Conservation (phyloP, 768 basidiomycete species). For the Boletus barrowsii region DNA sequence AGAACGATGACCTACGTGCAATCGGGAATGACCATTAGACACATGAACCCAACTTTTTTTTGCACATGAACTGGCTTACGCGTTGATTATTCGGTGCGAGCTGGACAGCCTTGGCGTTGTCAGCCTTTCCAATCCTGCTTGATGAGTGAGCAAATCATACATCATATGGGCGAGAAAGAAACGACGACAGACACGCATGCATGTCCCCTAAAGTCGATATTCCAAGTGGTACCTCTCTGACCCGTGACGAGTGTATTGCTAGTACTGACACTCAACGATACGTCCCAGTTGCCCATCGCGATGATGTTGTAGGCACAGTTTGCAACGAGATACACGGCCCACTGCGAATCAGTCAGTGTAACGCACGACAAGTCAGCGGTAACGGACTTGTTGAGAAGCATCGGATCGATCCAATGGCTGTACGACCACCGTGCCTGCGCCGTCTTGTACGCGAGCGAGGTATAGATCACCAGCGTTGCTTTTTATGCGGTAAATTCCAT, state of each 20-base stretch:
- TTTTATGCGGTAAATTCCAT: background rate
- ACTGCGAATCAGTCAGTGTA: background rate
- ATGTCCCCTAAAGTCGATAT: constrained; percentile 1
- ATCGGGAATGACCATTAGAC: background rate
- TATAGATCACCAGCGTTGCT: background rate
- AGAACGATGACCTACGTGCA: background rate
- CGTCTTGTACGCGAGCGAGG: background rate
- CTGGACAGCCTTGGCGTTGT: constrained; percentile 1
- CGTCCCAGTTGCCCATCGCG: background rate
- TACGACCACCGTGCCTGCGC: background rate
- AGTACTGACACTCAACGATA: background rate
- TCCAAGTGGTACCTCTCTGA: background rate
- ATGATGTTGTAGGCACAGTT: background rate
- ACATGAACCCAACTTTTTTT: too few species aligned
- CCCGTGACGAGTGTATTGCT: background rate
- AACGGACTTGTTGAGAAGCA: background rate
- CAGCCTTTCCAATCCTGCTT: constrained; percentile 6
- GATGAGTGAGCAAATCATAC: background rate
- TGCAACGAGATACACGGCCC: background rate
- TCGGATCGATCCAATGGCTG: background rate
- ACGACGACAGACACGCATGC: background rate
- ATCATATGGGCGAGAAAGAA: background rate
- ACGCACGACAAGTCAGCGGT: background rate
- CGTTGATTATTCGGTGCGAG: background rate
- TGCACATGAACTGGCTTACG: background rate